These are phyloP conservation scores for Entomortierella chlamydospora DNA, from an alignment of 192 early-diverging fungal genomes.

Conservation along the genomic window DNA sequence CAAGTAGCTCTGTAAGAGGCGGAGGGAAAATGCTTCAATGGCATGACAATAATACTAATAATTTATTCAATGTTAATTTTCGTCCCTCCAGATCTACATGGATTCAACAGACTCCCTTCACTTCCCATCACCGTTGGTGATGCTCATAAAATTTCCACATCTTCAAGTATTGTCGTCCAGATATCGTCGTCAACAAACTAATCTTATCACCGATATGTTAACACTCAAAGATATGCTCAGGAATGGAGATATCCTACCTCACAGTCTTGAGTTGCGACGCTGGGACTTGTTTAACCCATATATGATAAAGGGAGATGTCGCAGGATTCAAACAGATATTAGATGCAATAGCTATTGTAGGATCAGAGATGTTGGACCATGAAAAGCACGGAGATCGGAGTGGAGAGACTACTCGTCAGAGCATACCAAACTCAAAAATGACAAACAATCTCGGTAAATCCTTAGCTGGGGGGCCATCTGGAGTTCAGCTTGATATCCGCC, in stretches of 20 bases:
- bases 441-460: no score
- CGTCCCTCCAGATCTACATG: slow-evolving; percentile 56
- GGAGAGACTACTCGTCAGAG: not conserved
- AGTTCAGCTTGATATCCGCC: slow-evolving; percentile 25
- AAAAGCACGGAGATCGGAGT: not conserved
- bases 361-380: not conserved
- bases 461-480: not conserved
- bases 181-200: slow-evolving; percentile 56
- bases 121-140: slow-evolving; percentile 60
- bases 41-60: no score
- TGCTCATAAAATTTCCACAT: slow-evolving; percentile 64
- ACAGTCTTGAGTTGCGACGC: slow-evolving; percentile 45
- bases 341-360: slow-evolving; percentile 37
- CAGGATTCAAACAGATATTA: slow-evolving; percentile 36
- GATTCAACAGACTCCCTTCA: slow-evolving; percentile 57
- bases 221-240: slow-evolving; percentile 58
- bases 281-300: slow-evolving; percentile 60
- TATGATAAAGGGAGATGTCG: slow-evolving; percentile 58
- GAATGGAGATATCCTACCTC: slow-evolving; percentile 29
- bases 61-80: no score
- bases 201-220: slow-evolving; percentile 51
- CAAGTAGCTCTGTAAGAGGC: slow-evolving; percentile 12
- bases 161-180: slow-evolving; percentile 51
- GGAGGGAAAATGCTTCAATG: no score
- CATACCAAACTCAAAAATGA: no score